These are phyloP conservation scores for Pisolithus tinctorius DNA, from an alignment of 768 basidiomycete genomes.

Conservation along the genomic window DNA sequence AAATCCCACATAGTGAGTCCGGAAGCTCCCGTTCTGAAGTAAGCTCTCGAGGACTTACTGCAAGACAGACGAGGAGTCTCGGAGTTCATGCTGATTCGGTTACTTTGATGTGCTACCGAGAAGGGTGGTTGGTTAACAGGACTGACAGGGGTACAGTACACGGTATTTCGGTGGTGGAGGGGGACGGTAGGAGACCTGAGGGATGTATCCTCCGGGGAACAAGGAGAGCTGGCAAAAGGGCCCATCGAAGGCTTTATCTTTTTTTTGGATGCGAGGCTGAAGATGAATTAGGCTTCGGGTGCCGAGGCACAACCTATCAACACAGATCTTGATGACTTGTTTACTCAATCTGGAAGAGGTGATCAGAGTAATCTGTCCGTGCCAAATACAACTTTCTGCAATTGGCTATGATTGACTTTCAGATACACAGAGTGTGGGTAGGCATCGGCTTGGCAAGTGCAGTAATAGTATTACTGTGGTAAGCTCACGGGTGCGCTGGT, in stretches of 20 bases:
- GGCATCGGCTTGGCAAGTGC: no score
- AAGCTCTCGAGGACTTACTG: slow-evolving; percentile 43
- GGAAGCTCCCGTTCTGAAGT: neutral
- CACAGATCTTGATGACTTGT: no score
- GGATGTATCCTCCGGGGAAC: no score
- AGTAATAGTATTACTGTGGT: no score
- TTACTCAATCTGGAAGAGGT: no score
- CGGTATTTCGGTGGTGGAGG: neutral
- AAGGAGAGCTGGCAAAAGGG: no score
- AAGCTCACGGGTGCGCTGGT: neutral
- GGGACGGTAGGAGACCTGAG: neutral
- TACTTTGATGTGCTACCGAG: neutral
- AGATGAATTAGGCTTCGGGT: no score
- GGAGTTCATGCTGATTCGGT: slow-evolving; percentile 29
- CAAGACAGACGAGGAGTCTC: slow-evolving; percentile 65
- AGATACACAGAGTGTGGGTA: no score
- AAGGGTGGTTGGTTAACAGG: neutral
- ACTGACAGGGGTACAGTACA: neutral
- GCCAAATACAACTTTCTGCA: no score
- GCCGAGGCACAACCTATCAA: no score
- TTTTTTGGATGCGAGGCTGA: slow-evolving; percentile 7
- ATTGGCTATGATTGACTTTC: no score
- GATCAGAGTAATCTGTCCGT: no score
- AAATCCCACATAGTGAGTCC: slow-evolving; percentile 4
- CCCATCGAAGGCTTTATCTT: slow-evolving; percentile 3